These are phyloP conservation scores for Conticribra weissflogii DNA, from an alignment of 108 stramenopile species.

Conservation along the genomic window DNA sequence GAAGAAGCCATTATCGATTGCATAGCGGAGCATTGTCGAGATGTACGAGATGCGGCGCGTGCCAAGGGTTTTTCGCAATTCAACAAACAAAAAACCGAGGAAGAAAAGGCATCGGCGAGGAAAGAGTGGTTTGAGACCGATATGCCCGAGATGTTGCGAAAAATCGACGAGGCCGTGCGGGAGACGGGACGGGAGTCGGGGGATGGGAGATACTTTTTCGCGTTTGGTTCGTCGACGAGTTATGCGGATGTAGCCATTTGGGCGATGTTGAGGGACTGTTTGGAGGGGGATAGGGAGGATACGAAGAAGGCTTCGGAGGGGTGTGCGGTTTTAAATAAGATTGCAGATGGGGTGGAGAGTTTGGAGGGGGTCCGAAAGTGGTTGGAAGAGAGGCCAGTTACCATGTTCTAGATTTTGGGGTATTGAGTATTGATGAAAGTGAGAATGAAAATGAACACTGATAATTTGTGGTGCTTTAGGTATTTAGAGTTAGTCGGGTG, in stretches of 20 bases:
- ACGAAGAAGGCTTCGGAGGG: slow-evolving; percentile 54
- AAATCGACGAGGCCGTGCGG: slow-evolving; percentile 52
- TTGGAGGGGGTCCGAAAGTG: slow-evolving; percentile 52
- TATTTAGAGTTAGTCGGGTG: too few species aligned
- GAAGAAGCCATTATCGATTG: slow-evolving; percentile 68
- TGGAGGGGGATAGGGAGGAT: slow-evolving; percentile 46
- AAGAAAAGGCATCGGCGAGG: slow-evolving; percentile 47
- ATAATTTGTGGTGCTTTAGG: too few species aligned
- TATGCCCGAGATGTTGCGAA: slow-evolving; percentile 56
- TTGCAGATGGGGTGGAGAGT: slow-evolving; percentile 46
- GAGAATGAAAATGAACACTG: too few species aligned
- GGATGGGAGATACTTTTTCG: slow-evolving; percentile 28
- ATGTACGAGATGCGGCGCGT: slow-evolving; percentile 59
- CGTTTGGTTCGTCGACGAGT: slow-evolving; percentile 45
- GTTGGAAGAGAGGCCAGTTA: slow-evolving; percentile 55
- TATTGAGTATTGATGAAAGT: too few species aligned
- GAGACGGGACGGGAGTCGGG: slow-evolving; percentile 4
- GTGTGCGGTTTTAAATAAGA: slow-evolving; percentile 42
- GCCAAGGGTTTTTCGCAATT: slow-evolving; percentile 60
- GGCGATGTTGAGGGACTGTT: slow-evolving; percentile 56
- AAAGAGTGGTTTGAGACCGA: slow-evolving; percentile 55
- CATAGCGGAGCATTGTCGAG: slow-evolving; percentile 69
- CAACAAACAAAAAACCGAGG: slow-evolving; percentile 53
- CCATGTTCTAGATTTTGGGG: slow-evolving; percentile 64
- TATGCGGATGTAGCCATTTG: slow-evolving; percentile 62